phyloP scores from a whole-genome alignment of 441 rosid genomes.

The Erysimum cheiri region DNA sequence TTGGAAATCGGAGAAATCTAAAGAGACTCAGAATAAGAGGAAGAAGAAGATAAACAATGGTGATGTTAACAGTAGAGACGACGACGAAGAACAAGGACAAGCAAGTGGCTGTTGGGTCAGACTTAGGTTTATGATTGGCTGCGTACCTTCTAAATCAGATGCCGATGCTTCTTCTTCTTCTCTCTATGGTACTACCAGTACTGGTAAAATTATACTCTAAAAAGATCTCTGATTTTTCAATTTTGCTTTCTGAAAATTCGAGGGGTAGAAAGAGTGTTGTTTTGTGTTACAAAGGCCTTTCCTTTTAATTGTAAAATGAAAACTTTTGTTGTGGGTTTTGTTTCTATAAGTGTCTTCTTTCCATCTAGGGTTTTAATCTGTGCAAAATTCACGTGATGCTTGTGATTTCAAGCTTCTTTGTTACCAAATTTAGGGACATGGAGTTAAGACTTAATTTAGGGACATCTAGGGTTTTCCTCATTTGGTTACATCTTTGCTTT shows the following conservation, averaged over 20 bases:
- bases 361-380: conserved; percentile 28
- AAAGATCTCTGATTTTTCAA: conserved; percentile 3
- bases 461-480: neutral
- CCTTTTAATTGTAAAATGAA: neutral
- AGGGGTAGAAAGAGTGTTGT: neutral
- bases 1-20: conserved; percentile 33
- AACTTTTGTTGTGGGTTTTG: conserved; percentile 10
- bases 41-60: conserved; percentile 40
- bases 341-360: conserved; percentile 28
- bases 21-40: conserved; percentile 48
- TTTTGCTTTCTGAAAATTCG: neutral
- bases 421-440: conserved; percentile 22
- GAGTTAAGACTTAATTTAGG: neutral
- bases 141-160: conserved; percentile 93
- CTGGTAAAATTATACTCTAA: conserved; percentile 48
- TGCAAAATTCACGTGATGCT: conserved; percentile 29
- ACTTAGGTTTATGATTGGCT: conserved; percentile 73
- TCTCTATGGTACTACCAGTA: conserved; percentile 52
- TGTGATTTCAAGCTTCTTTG: conserved; percentile 5
- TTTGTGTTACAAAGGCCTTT: conserved; percentile 5
- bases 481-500: neutral
- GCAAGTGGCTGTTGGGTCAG: conserved; percentile 82
- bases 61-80: conserved; percentile 14
- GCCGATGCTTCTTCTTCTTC: conserved; percentile 71
- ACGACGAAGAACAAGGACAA: conserved; percentile 35